Conservation (phyloP, 306 rosid genomes). For the Lathyrus aphaca region DNA sequence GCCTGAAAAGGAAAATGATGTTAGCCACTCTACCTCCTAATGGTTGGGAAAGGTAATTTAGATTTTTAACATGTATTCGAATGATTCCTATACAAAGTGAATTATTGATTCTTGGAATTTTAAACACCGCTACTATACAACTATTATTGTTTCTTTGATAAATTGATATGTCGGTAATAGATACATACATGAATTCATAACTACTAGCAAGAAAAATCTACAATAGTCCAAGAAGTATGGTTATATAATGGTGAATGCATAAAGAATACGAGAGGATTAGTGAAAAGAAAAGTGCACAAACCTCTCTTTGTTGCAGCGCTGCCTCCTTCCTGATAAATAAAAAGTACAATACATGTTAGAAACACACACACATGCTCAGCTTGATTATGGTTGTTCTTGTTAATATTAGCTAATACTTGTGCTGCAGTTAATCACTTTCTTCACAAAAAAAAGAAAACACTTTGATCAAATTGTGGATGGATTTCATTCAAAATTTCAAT, state of each 20-base stretch:
- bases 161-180: not conserved
- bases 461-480: not conserved
- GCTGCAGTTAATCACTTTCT: conserved; percentile 2
- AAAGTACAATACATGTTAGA: conserved; percentile 43
- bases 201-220: conserved; percentile 21
- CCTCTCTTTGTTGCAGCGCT: conserved; percentile 94
- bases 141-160: conserved; percentile 8
- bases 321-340: conserved; percentile 86
- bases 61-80: no score
- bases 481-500: conserved; percentile 11
- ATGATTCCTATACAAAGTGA: no score
- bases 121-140: not conserved
- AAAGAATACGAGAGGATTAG: not conserved
- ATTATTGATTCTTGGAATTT: not conserved
- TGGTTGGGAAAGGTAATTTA: not conserved
- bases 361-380: not conserved
- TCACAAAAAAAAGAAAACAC: not conserved
- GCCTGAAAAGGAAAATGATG: conserved; percentile 56
- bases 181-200: not conserved
- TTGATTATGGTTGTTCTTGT: conserved; percentile 6
- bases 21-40: conserved; percentile 21
- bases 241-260: not conserved
- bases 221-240: not conserved
- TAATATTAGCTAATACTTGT: conserved; percentile 10
- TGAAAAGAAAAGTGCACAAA: conserved; percentile 39